Evolutionary conservation across 2,329 filamentous ascomycete species (phyloP), one percentile per base, ranked within the genome.

Genomic region (Camptophora hylomeconis): DNA sequence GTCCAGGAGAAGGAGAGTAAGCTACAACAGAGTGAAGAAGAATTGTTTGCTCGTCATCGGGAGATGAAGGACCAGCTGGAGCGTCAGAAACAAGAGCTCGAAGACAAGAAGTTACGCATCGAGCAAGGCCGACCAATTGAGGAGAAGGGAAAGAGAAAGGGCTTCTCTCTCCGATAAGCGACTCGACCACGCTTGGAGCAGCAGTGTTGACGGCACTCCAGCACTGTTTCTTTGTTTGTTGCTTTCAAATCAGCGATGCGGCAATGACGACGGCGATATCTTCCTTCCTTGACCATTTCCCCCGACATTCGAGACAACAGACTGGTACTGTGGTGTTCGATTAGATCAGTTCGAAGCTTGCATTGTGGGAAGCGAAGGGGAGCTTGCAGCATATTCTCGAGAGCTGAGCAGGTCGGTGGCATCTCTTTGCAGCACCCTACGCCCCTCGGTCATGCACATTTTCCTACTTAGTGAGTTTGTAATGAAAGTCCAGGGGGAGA

Each of bases 31-130:
- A 93, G 84, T 69, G 89, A 98, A 61, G 89, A 98, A 59, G 89
- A 98, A 69, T 67, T 98, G 35, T 95, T 95, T 53, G 86, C 89
- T 44, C 80, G 89, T 48, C 89, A 98, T 67, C 78, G 87, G 55
- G 89, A 98, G 68, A 98, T 98, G 89, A 98, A 95, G 72, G 89
- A 98, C 55, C 87, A 95, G 60, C 74, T 98, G 49, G 89, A 98
- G 52, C 77, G 86, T 54, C 87, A 95, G 68, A 78, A 86, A 56
- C 61, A 73, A 57, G 89, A 98, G 59, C 73, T 98, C 53, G 89
- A 98, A 58, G 89, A 98, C 65, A 98, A 95, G 81, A 98, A 98
- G 69, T 60, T 72, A 44, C 78, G 89, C 50, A 69, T 98, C 64
- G 89, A 98, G 62, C 93, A 80, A 55, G 89, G 89, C 52, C 73